A percentile compares a stretch with the other conserved stretches of the same genome.
These are phyloP conservation scores for Brettanomyces nanus DNA, from an alignment of 805 yeast species.

Conservation along the genomic window DNA sequence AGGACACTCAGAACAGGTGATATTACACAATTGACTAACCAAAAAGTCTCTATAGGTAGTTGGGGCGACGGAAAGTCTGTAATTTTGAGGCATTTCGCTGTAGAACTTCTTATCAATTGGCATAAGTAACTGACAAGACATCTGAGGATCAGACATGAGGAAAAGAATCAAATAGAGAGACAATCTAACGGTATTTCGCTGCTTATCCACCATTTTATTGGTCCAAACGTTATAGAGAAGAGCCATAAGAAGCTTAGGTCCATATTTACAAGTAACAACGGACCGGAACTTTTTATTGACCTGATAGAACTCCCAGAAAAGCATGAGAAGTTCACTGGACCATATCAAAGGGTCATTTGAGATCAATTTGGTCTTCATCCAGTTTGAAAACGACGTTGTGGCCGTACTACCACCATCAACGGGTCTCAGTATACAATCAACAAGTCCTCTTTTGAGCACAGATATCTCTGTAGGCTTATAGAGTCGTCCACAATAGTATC, in stretches of 20 bases:
- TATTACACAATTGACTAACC: constrained; percentile 41
- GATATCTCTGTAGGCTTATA: constrained; percentile 47
- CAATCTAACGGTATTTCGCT: constrained; percentile 39
- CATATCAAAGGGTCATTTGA: constrained; percentile 29
- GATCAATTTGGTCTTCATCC: constrained; percentile 17
- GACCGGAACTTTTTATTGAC: constrained; percentile 53
- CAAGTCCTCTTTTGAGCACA: constrained; percentile 38
- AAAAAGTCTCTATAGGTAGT: constrained; percentile 57
- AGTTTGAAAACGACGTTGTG: constrained; percentile 18
- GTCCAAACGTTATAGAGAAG: constrained; percentile 51
- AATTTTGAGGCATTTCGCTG: constrained; percentile 43
- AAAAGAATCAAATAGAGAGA: constrained; percentile 45
- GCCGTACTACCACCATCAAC: constrained; percentile 19
- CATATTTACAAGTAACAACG: constrained; percentile 33
- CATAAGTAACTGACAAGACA: constrained; percentile 33
- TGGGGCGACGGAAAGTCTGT: constrained; percentile 31
- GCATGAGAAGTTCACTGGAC: constrained; percentile 50
- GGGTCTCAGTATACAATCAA: constrained; percentile 41
- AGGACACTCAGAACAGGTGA: constrained; percentile 27
- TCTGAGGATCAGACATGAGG: constrained; percentile 30
- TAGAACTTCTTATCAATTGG: constrained; percentile 38
- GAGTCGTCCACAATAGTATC: constrained; percentile 44
- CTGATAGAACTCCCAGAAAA: constrained; percentile 72
- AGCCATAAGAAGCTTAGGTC: constrained; percentile 45
- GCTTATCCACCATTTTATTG: constrained; percentile 31